Evolutionary conservation across 2,329 filamentous ascomycete species (phyloP).

Genomic region (Diaporthe citrichinensis): DNA sequence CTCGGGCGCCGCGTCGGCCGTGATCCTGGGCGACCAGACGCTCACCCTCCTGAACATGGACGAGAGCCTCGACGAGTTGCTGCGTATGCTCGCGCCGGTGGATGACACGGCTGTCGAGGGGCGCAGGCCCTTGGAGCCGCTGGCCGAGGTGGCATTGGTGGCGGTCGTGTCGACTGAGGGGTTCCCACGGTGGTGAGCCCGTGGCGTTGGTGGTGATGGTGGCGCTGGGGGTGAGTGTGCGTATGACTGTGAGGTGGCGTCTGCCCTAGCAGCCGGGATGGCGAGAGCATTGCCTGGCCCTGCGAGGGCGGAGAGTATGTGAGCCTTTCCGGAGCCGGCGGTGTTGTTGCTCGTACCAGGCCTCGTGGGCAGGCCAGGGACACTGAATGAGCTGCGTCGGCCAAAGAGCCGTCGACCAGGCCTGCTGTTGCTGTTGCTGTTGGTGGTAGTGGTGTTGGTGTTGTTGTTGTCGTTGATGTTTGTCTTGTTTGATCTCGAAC

Average conservation of each 20-base stretch:
- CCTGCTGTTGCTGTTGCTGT: not conserved
- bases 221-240: not conserved
- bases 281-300: constrained; percentile 6
- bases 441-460: not conserved
- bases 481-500: not conserved
- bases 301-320: constrained; percentile 14
- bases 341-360: not conserved
- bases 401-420: constrained; percentile 31
- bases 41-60: constrained; percentile 52
- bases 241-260: not conserved
- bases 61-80: constrained; percentile 46
- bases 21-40: constrained; percentile 45
- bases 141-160: constrained; percentile 4
- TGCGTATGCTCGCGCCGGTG: constrained; percentile 38
- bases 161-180: constrained; percentile 27
- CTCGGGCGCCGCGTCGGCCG: constrained; percentile 47
- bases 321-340: not conserved
- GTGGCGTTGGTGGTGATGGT: not conserved
- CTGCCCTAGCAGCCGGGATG: not conserved
- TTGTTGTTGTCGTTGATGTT: not conserved
- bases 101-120: constrained; percentile 19
- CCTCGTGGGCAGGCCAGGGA: constrained; percentile 38
- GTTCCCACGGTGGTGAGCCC: not conserved
- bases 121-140: not conserved
- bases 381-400: constrained; percentile 37